These are phyloP conservation scores for Ceriops tagal DNA, from an alignment of 345 rosid species.

Conservation along the genomic window DNA sequence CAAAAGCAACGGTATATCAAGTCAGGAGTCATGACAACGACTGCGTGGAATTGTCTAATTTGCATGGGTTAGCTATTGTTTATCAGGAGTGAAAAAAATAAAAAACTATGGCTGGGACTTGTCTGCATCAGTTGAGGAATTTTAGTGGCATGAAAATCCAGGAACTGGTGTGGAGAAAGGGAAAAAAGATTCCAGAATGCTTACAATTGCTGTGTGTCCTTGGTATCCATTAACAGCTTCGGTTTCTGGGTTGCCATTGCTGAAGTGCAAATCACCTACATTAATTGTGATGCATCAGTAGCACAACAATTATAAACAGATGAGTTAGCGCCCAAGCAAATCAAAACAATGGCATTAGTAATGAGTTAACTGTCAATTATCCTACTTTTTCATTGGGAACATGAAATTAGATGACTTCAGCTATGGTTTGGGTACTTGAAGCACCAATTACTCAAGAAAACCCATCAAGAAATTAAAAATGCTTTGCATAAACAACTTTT, in stretches of 20 bases:
- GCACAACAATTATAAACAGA: background rate
- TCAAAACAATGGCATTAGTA: background rate
- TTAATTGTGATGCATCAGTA: constrained; percentile 22
- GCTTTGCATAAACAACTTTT: background rate
- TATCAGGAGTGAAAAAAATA: background rate
- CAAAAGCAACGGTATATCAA: background rate
- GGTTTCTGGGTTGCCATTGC: constrained; percentile 29
- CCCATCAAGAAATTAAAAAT: constrained; percentile 6
- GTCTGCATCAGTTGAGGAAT: background rate
- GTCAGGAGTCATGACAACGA: no score
- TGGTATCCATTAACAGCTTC: constrained; percentile 37
- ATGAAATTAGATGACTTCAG: background rate
- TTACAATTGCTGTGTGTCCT: constrained; percentile 44
- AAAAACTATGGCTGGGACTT: background rate
- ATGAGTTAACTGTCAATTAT: no score
- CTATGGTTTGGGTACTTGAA: background rate
- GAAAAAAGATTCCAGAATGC: constrained; percentile 11
- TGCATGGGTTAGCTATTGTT: background rate
- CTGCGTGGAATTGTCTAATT: background rate
- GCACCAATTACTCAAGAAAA: background rate
- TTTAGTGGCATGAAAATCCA: background rate
- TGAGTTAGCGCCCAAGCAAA: constrained; percentile 7
- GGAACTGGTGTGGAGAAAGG: background rate
- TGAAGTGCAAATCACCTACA: constrained; percentile 53
- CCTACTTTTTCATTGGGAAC: background rate